Evolutionary conservation across 2,329 filamentous ascomycete genomes (phyloP).

Genomic region (Verticillium longisporum): DNA sequence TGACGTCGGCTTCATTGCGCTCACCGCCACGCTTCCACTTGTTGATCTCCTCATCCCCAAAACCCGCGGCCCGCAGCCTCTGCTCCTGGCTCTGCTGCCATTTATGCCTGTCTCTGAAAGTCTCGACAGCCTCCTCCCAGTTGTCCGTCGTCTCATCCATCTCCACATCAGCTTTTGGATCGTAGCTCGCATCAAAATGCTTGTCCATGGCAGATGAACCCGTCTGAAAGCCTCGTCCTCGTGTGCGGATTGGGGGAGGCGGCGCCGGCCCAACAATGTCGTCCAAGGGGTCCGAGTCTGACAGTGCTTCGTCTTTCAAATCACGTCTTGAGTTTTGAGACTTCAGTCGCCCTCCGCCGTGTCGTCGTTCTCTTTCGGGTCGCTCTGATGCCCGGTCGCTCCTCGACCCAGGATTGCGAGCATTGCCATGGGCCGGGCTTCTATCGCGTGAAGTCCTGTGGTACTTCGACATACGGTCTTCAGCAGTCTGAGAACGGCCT

Average conservation of each 20-base stretch:
- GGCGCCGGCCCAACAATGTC: constrained; percentile 71
- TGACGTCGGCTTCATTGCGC: constrained; percentile 56
- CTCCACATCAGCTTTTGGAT: constrained; percentile 49
- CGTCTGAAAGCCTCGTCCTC: constrained; percentile 63
- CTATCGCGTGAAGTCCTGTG: neutral
- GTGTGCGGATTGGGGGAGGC: constrained; percentile 42
- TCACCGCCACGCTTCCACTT: constrained; percentile 61
- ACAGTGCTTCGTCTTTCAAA: constrained; percentile 16
- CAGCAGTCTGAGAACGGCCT: neutral
- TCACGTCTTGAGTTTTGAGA: neutral
- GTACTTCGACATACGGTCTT: neutral
- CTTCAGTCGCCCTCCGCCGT: constrained; percentile 5
- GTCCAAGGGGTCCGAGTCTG: constrained; percentile 67
- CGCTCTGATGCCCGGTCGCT: neutral
- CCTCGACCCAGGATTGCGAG: neutral
- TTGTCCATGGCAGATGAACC: constrained; percentile 65
- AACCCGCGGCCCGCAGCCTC: constrained; percentile 69
- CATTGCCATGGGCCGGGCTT: neutral
- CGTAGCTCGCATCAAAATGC: constrained; percentile 66
- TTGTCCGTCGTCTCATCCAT: constrained; percentile 49
- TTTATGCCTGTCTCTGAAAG: constrained; percentile 69
- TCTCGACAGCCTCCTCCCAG: constrained; percentile 77
- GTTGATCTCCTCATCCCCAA: constrained; percentile 66
- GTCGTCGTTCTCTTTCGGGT: neutral
- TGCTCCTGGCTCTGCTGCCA: constrained; percentile 72